Base-by-base conservation (phyloP, 73 alveolate species). In the Paramecium sonneborni region DNA sequence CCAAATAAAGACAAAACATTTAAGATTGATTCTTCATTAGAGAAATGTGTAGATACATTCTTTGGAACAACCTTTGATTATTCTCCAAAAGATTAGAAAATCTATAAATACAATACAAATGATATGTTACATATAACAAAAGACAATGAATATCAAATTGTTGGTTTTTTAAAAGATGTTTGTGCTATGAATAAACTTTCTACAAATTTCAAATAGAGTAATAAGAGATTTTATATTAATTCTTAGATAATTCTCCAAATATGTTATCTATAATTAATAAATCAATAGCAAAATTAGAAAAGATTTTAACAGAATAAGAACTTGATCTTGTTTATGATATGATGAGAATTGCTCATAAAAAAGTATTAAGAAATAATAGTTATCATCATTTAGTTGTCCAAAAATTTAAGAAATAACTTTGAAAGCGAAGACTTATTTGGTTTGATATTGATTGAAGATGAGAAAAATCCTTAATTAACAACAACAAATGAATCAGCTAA, bases 341-440 rank as follows among this genome's bases (percentile, higher is more conserved):
- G 90, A 79, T 79, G 90, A 79, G 90, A 44, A 79, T 79, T 79
- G 90, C 90, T 14, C 90, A 79, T 46, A 79, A 79, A 46, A 79
- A 44, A 79, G 87, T 74, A 74, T 15, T 74, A 4, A 34, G 10
- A 2, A 52, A 52, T 3, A 5, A 18, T 52, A n/a, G n/a, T n/a
- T 34, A 74, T 23, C 20, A 37, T 11, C 21, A 14, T 35, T 1
- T 74, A 74, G 87, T 20, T 79, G 1, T 43, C 76, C 11, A 79
- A 79, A 44, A 79, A 79, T n/a, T 79, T 79, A 12, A 79, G 34
- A 79, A 79, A 79, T 41, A 30, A 18, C 18, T 79, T 79, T 79
- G 90, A 79, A 14, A 46, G 43, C 14, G 90, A 79, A 24, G 90
- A 79, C 12, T 23, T 79, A 41, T 79, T 79, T 44, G 90, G 90